Evolutionary conservation across 2,329 filamentous ascomycete genomes (phyloP).

Genomic region (Cladosporium oxysporum): DNA sequence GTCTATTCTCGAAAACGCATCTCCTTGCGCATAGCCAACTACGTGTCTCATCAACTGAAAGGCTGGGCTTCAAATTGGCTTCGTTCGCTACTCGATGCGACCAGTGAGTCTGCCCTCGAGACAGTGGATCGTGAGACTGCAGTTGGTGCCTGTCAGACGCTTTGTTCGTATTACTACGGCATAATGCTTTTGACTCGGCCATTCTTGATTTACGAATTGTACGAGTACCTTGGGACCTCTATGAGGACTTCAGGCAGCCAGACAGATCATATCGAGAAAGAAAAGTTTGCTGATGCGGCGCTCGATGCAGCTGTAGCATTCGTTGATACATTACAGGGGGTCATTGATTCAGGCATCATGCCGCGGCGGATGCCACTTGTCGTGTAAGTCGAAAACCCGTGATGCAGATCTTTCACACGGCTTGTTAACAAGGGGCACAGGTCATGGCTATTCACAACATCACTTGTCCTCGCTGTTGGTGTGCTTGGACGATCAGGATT

Average conservation of each 20-base stretch:
- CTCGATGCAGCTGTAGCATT: constrained; percentile 33
- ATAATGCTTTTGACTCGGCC: constrained; percentile 57
- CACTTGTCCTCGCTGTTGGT: constrained; percentile 33
- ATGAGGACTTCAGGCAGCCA: constrained; percentile 22
- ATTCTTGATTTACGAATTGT: constrained; percentile 55
- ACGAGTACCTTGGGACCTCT: constrained; percentile 37
- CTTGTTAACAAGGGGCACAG: constrained; percentile 10
- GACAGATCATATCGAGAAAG: constrained; percentile 28
- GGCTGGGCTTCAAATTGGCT: constrained; percentile 44
- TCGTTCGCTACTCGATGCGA: constrained; percentile 31
- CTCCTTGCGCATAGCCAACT: constrained; percentile 43
- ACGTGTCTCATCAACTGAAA: constrained; percentile 45
- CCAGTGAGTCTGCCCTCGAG: not conserved
- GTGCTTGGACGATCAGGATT: constrained; percentile 31
- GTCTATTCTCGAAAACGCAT: constrained; percentile 47
- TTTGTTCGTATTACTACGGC: constrained; percentile 56
- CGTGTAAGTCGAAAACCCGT: constrained; percentile 22
- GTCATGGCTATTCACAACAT: constrained; percentile 36
- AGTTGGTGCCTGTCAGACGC: constrained; percentile 51
- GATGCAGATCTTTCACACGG: not conserved
- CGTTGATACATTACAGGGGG: constrained; percentile 28
- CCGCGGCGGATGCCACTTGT: constrained; percentile 28
- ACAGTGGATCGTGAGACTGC: constrained; percentile 34
- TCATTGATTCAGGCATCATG: constrained; percentile 25
- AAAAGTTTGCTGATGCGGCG: constrained; percentile 33